A percentile compares a stretch with the other conserved stretches of the same genome.
Evolutionary conservation across 805 yeast species (phyloP).

Genomic region (Candida maris): DNA sequence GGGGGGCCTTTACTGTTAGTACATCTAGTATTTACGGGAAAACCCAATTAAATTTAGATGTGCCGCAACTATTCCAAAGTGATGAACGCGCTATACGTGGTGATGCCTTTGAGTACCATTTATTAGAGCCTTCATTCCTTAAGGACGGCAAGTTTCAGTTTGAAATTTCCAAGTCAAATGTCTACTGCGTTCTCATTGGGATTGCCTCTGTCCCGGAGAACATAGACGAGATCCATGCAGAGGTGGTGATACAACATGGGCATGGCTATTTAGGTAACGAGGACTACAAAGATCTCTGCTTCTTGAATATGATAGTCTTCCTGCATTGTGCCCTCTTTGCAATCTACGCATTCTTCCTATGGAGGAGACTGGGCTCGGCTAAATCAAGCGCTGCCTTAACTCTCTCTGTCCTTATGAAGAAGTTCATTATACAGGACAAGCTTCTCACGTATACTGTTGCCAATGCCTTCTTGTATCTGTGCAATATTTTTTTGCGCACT

Average conservation of each 20-base stretch:
- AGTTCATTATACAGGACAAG: constrained; percentile 26
- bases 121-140: constrained; percentile 11
- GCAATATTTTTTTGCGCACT: constrained; percentile 14
- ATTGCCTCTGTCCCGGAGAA: constrained; percentile 14
- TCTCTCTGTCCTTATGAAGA: constrained; percentile 15
- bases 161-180: constrained; percentile 17
- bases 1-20: constrained; percentile 10
- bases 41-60: constrained; percentile 16
- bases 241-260: constrained; percentile 25
- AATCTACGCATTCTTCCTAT: constrained; percentile 15
- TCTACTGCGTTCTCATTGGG: constrained; percentile 27
- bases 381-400: constrained; percentile 20
- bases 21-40: no score
- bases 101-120: constrained; percentile 11
- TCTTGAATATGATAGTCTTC: constrained; percentile 19
- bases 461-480: constrained; percentile 16
- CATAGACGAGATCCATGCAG: constrained; percentile 2
- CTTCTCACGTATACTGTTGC: constrained; percentile 20
- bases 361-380: constrained; percentile 10
- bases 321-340: constrained; percentile 17
- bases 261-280: constrained; percentile 28
- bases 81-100: no score
- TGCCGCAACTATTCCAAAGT: no score
- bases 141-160: constrained; percentile 10
- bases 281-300: constrained; percentile 27